A percentile compares a stretch with the other conserved stretches of the same genome.
Evolutionary conservation across 345 rosid genomes (phyloP).

Genomic region (Clausena lansium): DNA sequence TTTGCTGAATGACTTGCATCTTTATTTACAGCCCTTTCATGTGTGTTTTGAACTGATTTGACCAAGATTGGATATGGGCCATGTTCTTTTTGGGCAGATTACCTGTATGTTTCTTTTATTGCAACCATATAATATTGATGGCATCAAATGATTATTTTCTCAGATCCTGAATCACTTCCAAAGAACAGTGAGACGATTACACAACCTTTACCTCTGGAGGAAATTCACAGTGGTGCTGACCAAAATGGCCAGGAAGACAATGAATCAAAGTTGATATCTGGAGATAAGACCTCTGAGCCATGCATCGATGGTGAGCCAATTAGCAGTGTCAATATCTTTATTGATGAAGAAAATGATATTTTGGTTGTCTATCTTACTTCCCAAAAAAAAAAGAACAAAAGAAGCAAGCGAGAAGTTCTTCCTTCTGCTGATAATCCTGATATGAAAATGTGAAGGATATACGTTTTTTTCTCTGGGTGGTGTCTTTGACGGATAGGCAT

Average conservation of each 20-base stretch:
- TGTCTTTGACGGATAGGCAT: not conserved
- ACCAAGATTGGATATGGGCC: not conserved
- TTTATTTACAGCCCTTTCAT: not conserved
- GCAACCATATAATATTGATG: not conserved
- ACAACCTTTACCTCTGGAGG: conserved; percentile 22
- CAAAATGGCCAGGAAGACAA: conserved; percentile 20
- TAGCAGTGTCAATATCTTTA: not conserved
- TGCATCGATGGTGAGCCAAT: conserved; percentile 26
- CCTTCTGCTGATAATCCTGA: not conserved
- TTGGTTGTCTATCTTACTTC: not conserved
- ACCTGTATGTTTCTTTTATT: not conserved
- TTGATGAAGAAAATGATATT: not conserved
- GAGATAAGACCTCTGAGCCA: conserved; percentile 20
- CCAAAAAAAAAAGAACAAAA: not conserved
- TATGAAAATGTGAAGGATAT: not conserved
- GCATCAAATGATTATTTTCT: not conserved
- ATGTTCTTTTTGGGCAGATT: not conserved
- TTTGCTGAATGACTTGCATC: not conserved
- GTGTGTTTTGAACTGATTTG: not conserved
- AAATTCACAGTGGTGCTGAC: conserved; percentile 5
- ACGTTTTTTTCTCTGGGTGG: not conserved
- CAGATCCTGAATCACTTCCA: conserved; percentile 25
- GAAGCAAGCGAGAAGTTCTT: not conserved
- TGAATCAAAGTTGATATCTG: conserved; percentile 22
- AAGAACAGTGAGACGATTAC: conserved; percentile 7